These are phyloP conservation scores for Microbotryum intermedium DNA, from an alignment of 1,284 basidiomycete species.

Conservation along the genomic window DNA sequence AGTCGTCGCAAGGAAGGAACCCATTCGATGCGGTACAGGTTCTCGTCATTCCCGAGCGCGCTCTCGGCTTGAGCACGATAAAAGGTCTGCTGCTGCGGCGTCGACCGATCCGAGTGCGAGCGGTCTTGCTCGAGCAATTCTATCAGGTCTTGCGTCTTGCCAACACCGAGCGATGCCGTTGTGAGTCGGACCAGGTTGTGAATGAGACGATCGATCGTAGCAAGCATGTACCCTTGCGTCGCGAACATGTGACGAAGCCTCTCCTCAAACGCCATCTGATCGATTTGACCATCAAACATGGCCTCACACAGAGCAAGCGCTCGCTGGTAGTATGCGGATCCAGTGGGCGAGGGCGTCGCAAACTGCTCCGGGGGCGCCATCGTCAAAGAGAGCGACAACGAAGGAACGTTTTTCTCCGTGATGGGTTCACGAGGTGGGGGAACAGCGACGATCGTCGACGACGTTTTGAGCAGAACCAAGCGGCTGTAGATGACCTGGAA, in stretches of 20 bases:
- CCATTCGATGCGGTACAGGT: constrained; percentile 37
- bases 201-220: constrained; percentile 37
- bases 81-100: constrained; percentile 26
- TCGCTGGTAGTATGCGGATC: constrained; percentile 68
- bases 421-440: constrained; percentile 40
- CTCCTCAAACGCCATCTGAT: constrained; percentile 84
- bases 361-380: constrained; percentile 43
- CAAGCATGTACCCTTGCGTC: constrained; percentile 61
- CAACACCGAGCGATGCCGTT: constrained; percentile 12
- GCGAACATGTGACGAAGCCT: constrained; percentile 95
- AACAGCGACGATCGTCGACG: constrained; percentile 18
- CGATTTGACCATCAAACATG: constrained; percentile 85
- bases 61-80: constrained; percentile 32
- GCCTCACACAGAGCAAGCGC: constrained; percentile 86
- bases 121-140: constrained; percentile 32
- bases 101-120: constrained; percentile 30
- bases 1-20: constrained; percentile 23
- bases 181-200: neutral
- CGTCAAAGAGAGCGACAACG: constrained; percentile 41
- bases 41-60: constrained; percentile 33
- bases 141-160: constrained; percentile 27
- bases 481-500: constrained; percentile 85
- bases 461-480: constrained; percentile 54
- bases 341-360: constrained; percentile 1
- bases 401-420: constrained; percentile 34